phyloP scores from a whole-genome alignment of 306 rosid genomes.

The Prunus dulcis region DNA sequence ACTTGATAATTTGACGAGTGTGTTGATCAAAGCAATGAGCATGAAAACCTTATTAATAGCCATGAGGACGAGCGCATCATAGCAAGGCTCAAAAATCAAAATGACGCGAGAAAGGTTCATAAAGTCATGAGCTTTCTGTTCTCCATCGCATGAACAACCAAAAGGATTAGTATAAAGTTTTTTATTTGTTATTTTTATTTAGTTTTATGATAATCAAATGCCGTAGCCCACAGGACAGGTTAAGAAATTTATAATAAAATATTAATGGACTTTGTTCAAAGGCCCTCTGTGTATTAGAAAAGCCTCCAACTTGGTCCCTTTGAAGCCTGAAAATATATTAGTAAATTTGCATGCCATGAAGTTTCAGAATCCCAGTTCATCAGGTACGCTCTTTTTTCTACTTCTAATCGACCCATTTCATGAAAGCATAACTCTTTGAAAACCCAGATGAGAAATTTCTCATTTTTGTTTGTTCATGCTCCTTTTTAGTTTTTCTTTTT shows the following conservation, averaged over 20 bases:
- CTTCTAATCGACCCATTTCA: constrained; percentile 10
- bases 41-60: not conserved
- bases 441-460: constrained; percentile 25
- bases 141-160: not conserved
- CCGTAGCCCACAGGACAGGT: constrained; percentile 2
- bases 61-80: not conserved
- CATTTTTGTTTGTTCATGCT: not conserved
- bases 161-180: not conserved
- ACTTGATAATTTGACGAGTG: not conserved
- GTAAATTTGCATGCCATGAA: constrained; percentile 9
- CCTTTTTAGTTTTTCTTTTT: not conserved
- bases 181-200: not conserved
- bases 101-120: not conserved
- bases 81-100: not conserved
- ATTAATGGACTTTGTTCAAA: not conserved
- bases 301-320: not conserved
- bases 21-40: no score
- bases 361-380: constrained; percentile 12
- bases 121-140: constrained; percentile 1
- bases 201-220: not conserved
- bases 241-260: not conserved
- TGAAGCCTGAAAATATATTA: not conserved
- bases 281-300: not conserved
- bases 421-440: constrained; percentile 7
- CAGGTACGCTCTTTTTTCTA: constrained; percentile 30